Evolutionary conservation across 805 yeast genomes (phyloP), one percentile per base, ranked within the genome.

Genomic region (Starmerella etchellsii): DNA sequence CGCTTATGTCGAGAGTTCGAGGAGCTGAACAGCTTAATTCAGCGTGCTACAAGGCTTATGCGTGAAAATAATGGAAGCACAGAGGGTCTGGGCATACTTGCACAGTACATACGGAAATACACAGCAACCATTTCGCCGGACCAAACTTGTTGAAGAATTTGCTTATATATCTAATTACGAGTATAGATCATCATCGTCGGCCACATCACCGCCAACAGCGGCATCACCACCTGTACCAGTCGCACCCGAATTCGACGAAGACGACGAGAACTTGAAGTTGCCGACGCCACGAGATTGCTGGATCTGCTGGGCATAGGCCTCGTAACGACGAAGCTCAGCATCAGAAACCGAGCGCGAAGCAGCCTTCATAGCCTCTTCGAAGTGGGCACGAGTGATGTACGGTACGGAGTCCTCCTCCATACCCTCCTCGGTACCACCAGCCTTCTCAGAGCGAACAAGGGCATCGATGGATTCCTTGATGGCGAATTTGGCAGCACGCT

Each of bases 291-390:
- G 83, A 1, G 95, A 81, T 43, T 94, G 83, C 63, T 80, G 93
- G 63, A 91, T 71, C 66, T 88, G 95, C 65, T 88, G 95, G 38
- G 95, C 94, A 58, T 88, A 91, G 7, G 97, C 93, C 68, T 91
- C 98, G 63, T 91, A 91, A 66, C 98, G 87, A 67, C 99, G 91
- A 58, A 91, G 73, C 66, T 91, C 98, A 29, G 95, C 82, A 58
- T 93, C 97, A 31, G 93, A 78, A 36, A 91, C 99, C 42, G 96
- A 87, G 56, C 97, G 81, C 65, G 85, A 81, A 40, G 98, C 99
- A 1, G 97, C 85, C 77, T 88, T 87, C 99, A 91, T 91, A 35
- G 99, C 99, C 70, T 91, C 97, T 65, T 91, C 95, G 56, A 91
- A 85, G 63, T 91, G 99, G 39, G 78, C 79, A 59, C 80, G 81